Percentiles rank a stretch among this genome's conserved stretches.
phyloP scores from a whole-genome alignment of 192 early-diverging fungal genomes.

The Irineochytrium annulatum region DNA sequence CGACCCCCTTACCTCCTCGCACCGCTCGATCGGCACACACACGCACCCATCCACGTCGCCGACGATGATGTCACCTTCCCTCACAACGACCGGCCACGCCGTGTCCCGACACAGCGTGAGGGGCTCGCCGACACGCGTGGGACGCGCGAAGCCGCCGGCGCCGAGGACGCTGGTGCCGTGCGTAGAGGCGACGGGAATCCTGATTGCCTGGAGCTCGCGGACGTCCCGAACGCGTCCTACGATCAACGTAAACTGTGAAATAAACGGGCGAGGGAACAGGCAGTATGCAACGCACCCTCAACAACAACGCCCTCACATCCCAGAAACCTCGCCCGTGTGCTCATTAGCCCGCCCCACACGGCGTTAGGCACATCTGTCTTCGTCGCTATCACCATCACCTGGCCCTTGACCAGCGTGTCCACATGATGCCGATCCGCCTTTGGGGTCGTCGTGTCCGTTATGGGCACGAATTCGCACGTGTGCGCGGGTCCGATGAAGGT shows the following conservation, averaged over 20 bases:
- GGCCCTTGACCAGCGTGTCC: slow-evolving; percentile 29
- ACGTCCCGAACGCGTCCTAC: slow-evolving; percentile 46
- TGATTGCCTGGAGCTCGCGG: slow-evolving; percentile 31
- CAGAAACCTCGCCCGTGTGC: slow-evolving; percentile 29
- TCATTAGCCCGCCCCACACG: slow-evolving; percentile 50
- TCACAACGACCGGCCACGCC: slow-evolving; percentile 16
- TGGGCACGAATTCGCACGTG: slow-evolving; percentile 33
- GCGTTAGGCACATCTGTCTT: slow-evolving; percentile 37
- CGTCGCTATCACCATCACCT: slow-evolving; percentile 41
- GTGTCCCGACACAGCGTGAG: slow-evolving; percentile 25
- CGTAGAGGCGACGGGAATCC: slow-evolving; percentile 31
- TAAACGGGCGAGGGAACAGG: too few relatives aligned
- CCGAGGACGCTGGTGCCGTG: slow-evolving; percentile 34
- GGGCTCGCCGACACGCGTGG: slow-evolving; percentile 25
- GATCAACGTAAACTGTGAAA: too few relatives aligned
- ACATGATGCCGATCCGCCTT: slow-evolving; percentile 26
- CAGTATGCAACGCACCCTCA: too few relatives aligned
- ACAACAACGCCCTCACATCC: slow-evolving; percentile 39
- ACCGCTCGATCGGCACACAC: slow-evolving; percentile 29
- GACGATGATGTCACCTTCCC: slow-evolving; percentile 42
- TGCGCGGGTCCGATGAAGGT: slow-evolving; percentile 36
- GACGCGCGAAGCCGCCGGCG: slow-evolving; percentile 21
- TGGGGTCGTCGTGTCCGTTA: slow-evolving; percentile 13
- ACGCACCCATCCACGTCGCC: slow-evolving; percentile 52
- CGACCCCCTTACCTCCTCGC: background rate